A percentile compares a stretch with the other conserved stretches of the same genome.
These are phyloP conservation scores for Mucor ambiguus DNA, from an alignment of 371 early-diverging fungal genomes.

Conservation along the genomic window DNA sequence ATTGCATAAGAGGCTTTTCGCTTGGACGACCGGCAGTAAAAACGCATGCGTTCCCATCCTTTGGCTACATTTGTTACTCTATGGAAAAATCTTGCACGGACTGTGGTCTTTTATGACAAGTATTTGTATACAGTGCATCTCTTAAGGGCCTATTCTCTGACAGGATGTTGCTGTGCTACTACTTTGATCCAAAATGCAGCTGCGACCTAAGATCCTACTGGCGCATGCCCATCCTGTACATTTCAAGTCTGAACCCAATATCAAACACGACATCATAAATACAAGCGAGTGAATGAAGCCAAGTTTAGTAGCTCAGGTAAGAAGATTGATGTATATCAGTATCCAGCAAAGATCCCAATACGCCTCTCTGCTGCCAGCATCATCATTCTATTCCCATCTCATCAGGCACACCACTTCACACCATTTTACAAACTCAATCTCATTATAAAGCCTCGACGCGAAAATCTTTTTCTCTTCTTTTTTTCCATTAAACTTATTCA, in stretches of 20 bases:
- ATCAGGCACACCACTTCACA: neutral
- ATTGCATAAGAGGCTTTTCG: neutral
- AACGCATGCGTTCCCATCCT: neutral
- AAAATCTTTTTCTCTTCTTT: constrained; percentile 8
- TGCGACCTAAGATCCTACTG: no score
- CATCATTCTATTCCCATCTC: no score
- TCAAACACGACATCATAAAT: neutral
- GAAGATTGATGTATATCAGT: neutral
- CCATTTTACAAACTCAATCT: neutral
- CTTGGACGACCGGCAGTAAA: neutral
- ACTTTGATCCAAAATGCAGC: no score
- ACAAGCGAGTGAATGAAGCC: neutral
- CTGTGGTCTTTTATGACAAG: neutral
- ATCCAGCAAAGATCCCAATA: no score
- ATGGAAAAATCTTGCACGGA: neutral
- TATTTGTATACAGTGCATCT: neutral
- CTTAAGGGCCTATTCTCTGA: neutral
- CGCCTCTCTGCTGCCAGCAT: no score
- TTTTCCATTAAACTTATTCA: constrained; percentile 16
- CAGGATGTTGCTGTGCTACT: no score
- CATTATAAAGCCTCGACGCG: neutral
- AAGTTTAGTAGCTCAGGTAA: neutral
- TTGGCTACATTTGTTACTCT: neutral
- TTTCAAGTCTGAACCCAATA: no score
- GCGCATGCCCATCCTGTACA: no score